phyloP scores from a whole-genome alignment of 163 green algal species.

The Scenedesmus sp. region DNA sequence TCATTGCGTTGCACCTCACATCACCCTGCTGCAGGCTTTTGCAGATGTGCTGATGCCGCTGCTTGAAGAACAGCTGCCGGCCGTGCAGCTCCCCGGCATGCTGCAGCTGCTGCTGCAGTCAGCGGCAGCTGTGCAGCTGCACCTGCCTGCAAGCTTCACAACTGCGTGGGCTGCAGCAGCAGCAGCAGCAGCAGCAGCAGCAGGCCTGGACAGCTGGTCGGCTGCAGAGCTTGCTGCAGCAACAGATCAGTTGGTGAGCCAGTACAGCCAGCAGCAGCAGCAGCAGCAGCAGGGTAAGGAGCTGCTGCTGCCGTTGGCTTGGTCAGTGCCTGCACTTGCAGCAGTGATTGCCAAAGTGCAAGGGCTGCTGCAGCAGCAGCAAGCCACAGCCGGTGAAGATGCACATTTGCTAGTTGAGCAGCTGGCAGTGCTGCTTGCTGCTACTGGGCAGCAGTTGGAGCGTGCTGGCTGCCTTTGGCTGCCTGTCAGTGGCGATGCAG shows the following conservation, averaged over 20 bases:
- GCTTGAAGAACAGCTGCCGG: conserved; percentile 7
- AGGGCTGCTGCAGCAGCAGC: background rate
- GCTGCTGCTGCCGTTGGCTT: conserved; percentile 15
- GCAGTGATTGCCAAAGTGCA: background rate
- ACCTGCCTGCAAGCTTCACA: background rate
- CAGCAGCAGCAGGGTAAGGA: background rate
- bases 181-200: background rate
- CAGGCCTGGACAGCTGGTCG: background rate
- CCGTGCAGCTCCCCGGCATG: background rate
- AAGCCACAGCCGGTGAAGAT: background rate
- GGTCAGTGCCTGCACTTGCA: background rate
- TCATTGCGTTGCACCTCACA: too few species aligned
- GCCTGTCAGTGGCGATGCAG: background rate
- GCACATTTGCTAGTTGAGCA: background rate
- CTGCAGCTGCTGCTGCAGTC: conserved; percentile 16
- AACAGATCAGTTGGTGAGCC: background rate
- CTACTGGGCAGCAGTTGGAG: background rate
- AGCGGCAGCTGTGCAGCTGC: background rate
- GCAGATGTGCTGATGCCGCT: background rate
- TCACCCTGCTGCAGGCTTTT: conserved; percentile 13
- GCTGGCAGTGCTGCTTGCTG: conserved; percentile 24
- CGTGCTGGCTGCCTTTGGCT: background rate
- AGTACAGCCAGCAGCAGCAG: conserved; percentile 32
- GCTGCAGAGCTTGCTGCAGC: background rate
- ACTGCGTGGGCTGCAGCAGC: conserved; percentile 4